Evolutionary conservation across 2,329 filamentous ascomycete genomes (phyloP), one percentile per base, ranked within the genome.

Genomic region (Aureobasidium sp.): DNA sequence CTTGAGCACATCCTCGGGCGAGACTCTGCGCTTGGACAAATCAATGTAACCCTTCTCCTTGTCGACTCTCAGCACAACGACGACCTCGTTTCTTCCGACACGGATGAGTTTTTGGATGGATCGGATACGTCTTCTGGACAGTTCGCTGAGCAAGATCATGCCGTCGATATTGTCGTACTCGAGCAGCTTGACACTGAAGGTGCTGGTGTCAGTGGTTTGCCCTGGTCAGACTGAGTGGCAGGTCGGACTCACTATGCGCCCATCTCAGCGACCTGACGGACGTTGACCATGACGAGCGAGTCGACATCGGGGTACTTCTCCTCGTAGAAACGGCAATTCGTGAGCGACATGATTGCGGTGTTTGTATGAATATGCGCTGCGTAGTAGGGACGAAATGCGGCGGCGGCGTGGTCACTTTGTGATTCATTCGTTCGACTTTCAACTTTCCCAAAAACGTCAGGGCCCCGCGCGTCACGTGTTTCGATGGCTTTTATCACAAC

Each of bases 131-230:
- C 94, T 86, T 82, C 94, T 87, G 63, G 95, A 99, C 66, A 99
- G 85, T 79, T 99, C 94, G 71, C 91, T 96, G 67, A 99, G 90
- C 68, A 99, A 82, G 72, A 99, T 99, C 95, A 99, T 99, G 85
- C 94, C 94, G 75, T 99, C 95, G 72, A 99, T 99, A 80, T 97
- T 97, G 79, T 99, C 94, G 79, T 99, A 99, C 81, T 99, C 94
- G 70, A 99, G 88, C 61, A 99, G 87, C 81, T 99, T 99, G 73
- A 99, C 95, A 77, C 57, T 60, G 47, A 13, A 16, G 13, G 37
- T 5, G 5, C 36, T n/a, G 16, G 44, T 7, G 44, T 59, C 34
- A 48, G 55, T 36, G 36, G n/a, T 49, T 44, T 47, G 54, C 6
- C 9, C 2, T n/a, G 36, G 25, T 6, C 32, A 37, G 10, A 14